These are phyloP conservation scores for Cercospora sp. DNA, from an alignment of 2,329 filamentous ascomycete genomes.

Conservation along the genomic window DNA sequence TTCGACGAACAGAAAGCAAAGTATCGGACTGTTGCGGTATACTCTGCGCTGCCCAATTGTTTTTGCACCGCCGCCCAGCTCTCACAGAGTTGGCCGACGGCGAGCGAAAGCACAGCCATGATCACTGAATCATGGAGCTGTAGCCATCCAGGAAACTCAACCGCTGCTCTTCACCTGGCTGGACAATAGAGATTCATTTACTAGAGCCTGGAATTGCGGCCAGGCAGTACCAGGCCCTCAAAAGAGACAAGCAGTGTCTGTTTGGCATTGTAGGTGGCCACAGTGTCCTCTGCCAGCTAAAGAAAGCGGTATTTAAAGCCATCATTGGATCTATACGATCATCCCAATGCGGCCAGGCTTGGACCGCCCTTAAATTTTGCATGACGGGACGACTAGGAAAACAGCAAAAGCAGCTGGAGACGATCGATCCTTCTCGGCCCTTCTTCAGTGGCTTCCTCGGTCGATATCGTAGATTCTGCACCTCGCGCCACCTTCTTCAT, in stretches of 20 bases:
- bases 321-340: background rate
- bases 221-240: background rate
- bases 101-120: background rate
- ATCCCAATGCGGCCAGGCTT: background rate
- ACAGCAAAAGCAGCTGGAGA: background rate
- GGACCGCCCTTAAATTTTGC: background rate
- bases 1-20: background rate
- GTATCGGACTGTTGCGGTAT: background rate
- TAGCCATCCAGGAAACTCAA: background rate
- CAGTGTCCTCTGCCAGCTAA: background rate
- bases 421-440: background rate
- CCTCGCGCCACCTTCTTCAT: background rate
- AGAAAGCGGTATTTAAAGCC: background rate
- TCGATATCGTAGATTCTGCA: background rate
- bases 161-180: background rate
- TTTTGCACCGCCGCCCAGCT: background rate
- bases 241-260: background rate
- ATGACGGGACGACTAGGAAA: background rate
- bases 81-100: background rate
- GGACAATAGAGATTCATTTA: background rate
- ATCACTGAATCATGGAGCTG: background rate
- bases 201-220: background rate
- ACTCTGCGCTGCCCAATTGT: background rate
- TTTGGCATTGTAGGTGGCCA: background rate
- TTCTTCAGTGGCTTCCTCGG: background rate